Evolutionary conservation across 1,284 basidiomycete genomes (phyloP), one percentile per base, ranked within the genome.

Genomic region (Ceratobasidium sp.): DNA sequence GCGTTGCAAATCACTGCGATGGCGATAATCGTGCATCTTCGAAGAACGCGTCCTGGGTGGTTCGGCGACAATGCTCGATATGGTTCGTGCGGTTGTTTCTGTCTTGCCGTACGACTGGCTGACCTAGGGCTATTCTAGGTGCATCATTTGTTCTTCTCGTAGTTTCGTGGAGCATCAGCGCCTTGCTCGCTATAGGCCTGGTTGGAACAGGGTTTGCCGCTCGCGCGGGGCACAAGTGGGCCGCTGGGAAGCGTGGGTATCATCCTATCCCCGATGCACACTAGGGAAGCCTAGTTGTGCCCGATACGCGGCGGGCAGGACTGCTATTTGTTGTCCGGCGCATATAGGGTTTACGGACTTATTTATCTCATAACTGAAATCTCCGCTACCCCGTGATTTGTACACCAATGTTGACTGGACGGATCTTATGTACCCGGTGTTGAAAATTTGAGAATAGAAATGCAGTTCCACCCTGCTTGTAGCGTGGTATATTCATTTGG

Each of bases 171-270:
- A 49, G 56, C 26, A 67, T 78, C 6, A 76, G 79, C 49, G 42
- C 80, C 68, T 20, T 77, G 1, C 79, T 81, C 56, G 78, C 77
- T 15, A 67, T 58, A 2, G 76, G 76, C 12, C 69, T 81, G 3
- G 79, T 77, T 28, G 80, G 67, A 55, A 79, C 80, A 15, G 80
- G 80, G 4, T 46, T 81, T 58, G 75, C 79, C 42, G 80, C 80
- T 18, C 78, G 79, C 56, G 67, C 77, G 18, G 77, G 77, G 18
- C 77, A 78, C 63, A 78, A 73, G 42, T 78, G 77, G 77, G 77
- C 77, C 5, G 77, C 77, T 46, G 77, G 77, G 18, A 67, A 67
- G 26, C 56, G 77, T 10, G 69, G 69, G 18, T 78, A 78, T 33
- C 53, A 78, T 39, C 77, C 77, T 33, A 78, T 78, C 55, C 77